Evolutionary conservation across 139 green algal species (phyloP), one percentile per base, ranked within the genome.

Genomic region (Dunaliella sp.): DNA sequence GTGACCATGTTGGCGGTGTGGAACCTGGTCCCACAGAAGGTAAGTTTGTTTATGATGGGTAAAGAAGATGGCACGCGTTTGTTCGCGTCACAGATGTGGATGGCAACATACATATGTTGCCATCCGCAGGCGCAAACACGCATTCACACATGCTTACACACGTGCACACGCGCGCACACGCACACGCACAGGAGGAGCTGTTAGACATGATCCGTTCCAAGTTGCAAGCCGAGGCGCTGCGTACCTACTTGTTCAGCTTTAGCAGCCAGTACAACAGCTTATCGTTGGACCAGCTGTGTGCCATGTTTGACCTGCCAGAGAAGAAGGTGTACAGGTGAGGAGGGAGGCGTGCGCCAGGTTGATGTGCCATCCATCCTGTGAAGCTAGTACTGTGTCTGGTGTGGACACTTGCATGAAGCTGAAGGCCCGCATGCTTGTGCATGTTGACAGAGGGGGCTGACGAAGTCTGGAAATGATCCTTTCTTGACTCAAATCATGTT

Each of bases 161-260:
- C n/a, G n/a, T n/a, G n/a, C n/a, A n/a, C n/a, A n/a, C n/a, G n/a
- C n/a, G n/a, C n/a, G n/a, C n/a, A n/a, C n/a, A n/a, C n/a, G n/a
- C n/a, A n/a, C 36, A 58, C 26, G 25, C 32, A 21, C 81, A 88
- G 35, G 88, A 87, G 3, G 26, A 57, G 2, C 91, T 97, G 34
- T 91, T 98, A 83, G 90, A 36, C 33, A 96, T 97, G 94, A 85
- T 98, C 36, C 89, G 88, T 58, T 48, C 65, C 32, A 95, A 96
- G 88, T 86, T 99, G 75, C 92, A 98, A 91, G 92, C 83, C 12
- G 95, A 98, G 89, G 95, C 90, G 36, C 90, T 99, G 84, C 91
- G 96, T 83, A 98, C 97, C 22, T 99, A 98, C 91, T 91, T 99
- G 33, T 96, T 99, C 58, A 89, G 93, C 24, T 98, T 97, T 88